Evolutionary conservation across 441 rosid genomes (phyloP).

Genomic region (Bruguiera hainesii): DNA sequence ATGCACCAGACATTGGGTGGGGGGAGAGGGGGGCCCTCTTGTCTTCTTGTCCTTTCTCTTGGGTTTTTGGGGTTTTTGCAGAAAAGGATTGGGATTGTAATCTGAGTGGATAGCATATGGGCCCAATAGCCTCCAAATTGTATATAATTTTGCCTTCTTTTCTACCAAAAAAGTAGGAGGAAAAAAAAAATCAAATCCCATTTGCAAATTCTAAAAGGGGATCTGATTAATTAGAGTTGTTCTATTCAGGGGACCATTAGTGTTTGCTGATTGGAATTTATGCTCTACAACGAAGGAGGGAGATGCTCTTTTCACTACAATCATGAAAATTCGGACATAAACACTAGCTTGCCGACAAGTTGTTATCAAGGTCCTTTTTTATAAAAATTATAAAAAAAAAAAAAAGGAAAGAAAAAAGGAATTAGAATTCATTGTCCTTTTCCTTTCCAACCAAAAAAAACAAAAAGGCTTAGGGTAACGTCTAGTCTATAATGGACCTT

Average conservation of each 20-base stretch:
- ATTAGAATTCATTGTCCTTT: too few relatives aligned
- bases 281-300: background rate
- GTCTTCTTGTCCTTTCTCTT: conserved; percentile 35
- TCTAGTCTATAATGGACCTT: too few relatives aligned
- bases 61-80: conserved; percentile 1
- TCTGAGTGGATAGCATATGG: conserved; percentile 32
- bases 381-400: too few relatives aligned
- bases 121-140: background rate
- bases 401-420: too few relatives aligned
- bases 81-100: conserved; percentile 21
- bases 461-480: too few relatives aligned
- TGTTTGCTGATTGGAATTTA: background rate
- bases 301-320: background rate
- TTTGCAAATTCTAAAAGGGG: background rate
- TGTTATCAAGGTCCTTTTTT: conserved; percentile 1
- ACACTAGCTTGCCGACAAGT: conserved; percentile 18
- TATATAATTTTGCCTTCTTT: too few relatives aligned
- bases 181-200: background rate
- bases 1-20: conserved; percentile 37
- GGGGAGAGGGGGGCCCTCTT: conserved; percentile 24
- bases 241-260: background rate
- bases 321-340: background rate
- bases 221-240: background rate
- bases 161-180: too few relatives aligned
- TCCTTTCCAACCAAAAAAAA: too few relatives aligned